These are phyloP conservation scores for Boletus semigastroideus DNA, from an alignment of 1,284 basidiomycete genomes.

Conservation along the genomic window DNA sequence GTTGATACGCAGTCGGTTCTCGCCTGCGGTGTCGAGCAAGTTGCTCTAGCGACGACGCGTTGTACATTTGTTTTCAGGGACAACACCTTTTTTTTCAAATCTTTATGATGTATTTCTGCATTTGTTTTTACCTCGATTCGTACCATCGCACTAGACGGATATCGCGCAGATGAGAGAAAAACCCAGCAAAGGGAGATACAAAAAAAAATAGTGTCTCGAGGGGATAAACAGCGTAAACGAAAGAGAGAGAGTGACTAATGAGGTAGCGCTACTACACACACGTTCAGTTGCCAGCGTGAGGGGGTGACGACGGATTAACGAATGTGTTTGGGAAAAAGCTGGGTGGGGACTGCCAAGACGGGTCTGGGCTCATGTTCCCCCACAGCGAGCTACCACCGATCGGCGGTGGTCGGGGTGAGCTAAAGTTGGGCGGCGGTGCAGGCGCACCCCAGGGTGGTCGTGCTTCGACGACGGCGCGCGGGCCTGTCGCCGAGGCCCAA, in stretches of 20 bases:
- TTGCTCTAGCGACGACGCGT: slow-evolving; percentile 69
- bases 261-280: slow-evolving; percentile 17
- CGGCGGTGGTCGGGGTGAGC: slow-evolving; percentile 37
- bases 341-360: slow-evolving; percentile 49
- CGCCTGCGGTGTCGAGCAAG: slow-evolving; percentile 95
- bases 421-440: slow-evolving; percentile 36
- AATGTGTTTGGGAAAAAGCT: slow-evolving; percentile 49
- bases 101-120: slow-evolving; percentile 39
- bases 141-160: slow-evolving; percentile 20
- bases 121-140: slow-evolving; percentile 25
- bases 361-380: slow-evolving; percentile 38
- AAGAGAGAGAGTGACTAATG: slow-evolving; percentile 11
- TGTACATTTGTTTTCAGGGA: no score
- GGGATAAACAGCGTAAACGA: background rate
- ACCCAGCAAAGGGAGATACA: background rate
- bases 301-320: slow-evolving; percentile 49
- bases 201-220: slow-evolving; percentile 19
- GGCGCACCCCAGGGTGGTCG: slow-evolving; percentile 50
- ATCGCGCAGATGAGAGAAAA: slow-evolving; percentile 25
- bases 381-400: slow-evolving; percentile 43
- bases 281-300: slow-evolving; percentile 53
- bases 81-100: slow-evolving; percentile 34
- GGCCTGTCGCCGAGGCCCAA: slow-evolving; percentile 45
- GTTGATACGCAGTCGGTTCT: slow-evolving; percentile 79
- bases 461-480: slow-evolving; percentile 35